phyloP scores from a whole-genome alignment of 2,329 filamentous ascomycete species.

The Aureobasidium melanogenum region DNA sequence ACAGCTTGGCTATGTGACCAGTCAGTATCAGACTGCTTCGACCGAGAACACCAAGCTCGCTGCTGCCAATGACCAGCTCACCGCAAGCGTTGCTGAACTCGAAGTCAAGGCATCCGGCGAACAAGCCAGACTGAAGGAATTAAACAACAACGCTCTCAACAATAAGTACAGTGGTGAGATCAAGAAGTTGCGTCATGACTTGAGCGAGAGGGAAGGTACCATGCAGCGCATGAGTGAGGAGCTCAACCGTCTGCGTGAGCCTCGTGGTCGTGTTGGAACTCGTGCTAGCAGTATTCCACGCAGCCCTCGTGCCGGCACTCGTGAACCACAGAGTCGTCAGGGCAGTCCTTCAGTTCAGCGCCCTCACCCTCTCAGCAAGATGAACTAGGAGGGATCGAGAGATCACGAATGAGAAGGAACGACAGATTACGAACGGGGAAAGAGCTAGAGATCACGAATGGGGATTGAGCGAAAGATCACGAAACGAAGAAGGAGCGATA shows the following conservation, averaged over 20 bases:
- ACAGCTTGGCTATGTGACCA: conserved; percentile 48
- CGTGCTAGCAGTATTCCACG: conserved; percentile 28
- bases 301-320: conserved; percentile 16
- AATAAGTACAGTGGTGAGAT: conserved; percentile 20
- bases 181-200: conserved; percentile 18
- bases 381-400: not conserved
- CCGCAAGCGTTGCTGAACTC: conserved; percentile 23
- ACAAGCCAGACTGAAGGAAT: conserved; percentile 18
- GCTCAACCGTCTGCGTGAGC: conserved; percentile 24
- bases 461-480: not conserved
- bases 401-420: not conserved
- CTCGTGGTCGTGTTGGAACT: conserved; percentile 26
- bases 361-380: not conserved
- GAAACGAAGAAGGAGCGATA: not conserved
- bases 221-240: conserved; percentile 28
- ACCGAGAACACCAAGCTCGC: conserved; percentile 38
- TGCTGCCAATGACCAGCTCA: conserved; percentile 40
- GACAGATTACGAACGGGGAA: not conserved
- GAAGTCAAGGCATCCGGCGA: conserved; percentile 22
- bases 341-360: not conserved
- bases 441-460: not conserved
- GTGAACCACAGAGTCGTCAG: not conserved
- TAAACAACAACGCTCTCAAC: conserved; percentile 18
- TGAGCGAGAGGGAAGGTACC: conserved; percentile 22
- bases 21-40: conserved; percentile 54